These are phyloP conservation scores for Plantago coronopus DNA, from an alignment of 305 asterid genomes.

Conservation along the genomic window DNA sequence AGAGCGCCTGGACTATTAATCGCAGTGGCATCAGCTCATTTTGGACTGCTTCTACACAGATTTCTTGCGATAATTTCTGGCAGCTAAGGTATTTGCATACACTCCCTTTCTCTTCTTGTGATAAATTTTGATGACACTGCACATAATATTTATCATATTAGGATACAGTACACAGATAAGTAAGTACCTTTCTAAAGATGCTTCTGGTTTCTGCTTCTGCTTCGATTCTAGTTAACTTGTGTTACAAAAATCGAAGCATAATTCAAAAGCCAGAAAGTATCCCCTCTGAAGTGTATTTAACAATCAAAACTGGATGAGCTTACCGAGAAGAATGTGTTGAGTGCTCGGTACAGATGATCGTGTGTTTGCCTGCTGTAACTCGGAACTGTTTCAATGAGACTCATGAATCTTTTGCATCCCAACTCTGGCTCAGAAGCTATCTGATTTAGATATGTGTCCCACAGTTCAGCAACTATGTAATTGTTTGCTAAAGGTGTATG, in stretches of 20 bases:
- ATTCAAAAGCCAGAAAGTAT: no score
- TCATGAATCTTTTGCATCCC: constrained; percentile 37
- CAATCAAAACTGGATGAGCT: constrained; percentile 1
- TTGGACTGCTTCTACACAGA: constrained; percentile 63
- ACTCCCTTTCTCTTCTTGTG: constrained; percentile 54
- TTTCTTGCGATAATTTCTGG: constrained; percentile 61
- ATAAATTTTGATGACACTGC: constrained; percentile 48
- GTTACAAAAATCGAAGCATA: no score
- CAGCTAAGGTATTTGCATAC: constrained; percentile 66
- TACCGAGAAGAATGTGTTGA: constrained; percentile 48
- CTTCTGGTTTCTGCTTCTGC: no score
- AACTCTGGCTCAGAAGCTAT: constrained; percentile 41
- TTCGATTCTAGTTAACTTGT: no score
- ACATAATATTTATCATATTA: not conserved
- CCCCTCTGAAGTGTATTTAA: no score
- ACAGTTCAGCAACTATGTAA: constrained; percentile 42
- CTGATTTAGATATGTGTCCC: constrained; percentile 57
- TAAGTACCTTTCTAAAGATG: not conserved
- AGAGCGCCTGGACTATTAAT: constrained; percentile 70
- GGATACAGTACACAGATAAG: not conserved
- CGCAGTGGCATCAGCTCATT: constrained; percentile 69
- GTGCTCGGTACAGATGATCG: constrained; percentile 60
- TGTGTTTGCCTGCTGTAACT: constrained; percentile 50
- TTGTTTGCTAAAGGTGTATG: constrained; percentile 28
- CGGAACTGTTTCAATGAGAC: constrained; percentile 58